Percentiles rank a stretch among this genome's conserved stretches.
These are phyloP conservation scores for Fusarium oxysporum DNA, from an alignment of 2,329 filamentous ascomycete species.

Conservation along the genomic window DNA sequence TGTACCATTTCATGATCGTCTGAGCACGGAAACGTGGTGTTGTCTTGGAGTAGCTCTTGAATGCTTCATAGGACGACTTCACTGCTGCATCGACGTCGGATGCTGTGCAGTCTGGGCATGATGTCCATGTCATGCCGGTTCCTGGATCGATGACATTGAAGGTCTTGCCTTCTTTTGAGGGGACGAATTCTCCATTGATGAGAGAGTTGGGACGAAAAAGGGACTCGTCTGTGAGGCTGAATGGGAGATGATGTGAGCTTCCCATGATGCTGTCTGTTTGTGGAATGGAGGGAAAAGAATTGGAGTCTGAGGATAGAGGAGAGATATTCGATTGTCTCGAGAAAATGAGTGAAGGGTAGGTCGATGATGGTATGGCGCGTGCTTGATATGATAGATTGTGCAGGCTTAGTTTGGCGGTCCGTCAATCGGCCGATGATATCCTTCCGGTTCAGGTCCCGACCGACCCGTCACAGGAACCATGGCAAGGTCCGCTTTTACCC, in stretches of 20 bases:
- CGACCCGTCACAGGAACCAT: background rate
- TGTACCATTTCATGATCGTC: slow-evolving; percentile 53
- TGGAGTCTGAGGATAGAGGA: background rate
- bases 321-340: background rate
- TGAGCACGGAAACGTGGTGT: slow-evolving; percentile 50
- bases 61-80: slow-evolving; percentile 48
- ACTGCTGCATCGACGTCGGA: slow-evolving; percentile 46
- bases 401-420: background rate
- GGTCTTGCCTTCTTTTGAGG: background rate
- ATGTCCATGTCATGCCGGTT: background rate
- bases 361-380: background rate
- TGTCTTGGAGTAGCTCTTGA: slow-evolving; percentile 54
- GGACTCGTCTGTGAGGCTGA: background rate
- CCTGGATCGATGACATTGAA: slow-evolving; percentile 17
- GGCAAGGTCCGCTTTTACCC: slow-evolving; percentile 2
- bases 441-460: background rate
- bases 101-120: slow-evolving; percentile 1
- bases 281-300: fast-evolving
- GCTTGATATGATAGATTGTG: background rate
- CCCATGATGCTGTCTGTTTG: background rate
- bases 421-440: background rate
- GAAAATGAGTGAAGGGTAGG: background rate
- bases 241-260: background rate
- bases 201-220: background rate
- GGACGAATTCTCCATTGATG: background rate